Evolutionary conservation across 768 basidiomycete genomes (phyloP).

Genomic region (Lenzites betulinus): DNA sequence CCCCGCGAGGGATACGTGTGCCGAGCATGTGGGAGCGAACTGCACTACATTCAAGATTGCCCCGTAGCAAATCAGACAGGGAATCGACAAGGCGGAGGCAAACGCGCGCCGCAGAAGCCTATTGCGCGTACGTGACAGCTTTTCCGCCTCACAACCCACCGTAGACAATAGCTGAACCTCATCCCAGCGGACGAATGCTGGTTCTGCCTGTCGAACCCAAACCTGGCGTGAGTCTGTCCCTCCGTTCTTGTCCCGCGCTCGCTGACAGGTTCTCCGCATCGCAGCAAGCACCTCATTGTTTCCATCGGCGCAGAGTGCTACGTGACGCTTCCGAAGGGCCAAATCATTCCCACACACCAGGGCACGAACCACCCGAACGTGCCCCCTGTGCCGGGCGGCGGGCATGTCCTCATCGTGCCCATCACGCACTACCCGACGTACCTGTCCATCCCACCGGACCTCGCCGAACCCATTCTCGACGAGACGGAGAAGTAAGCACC

Average conservation of each 20-base stretch:
- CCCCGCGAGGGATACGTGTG: slow-evolving; percentile 88
- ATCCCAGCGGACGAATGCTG: slow-evolving; percentile 87
- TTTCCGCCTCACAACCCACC: slow-evolving; percentile 8
- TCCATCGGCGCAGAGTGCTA: slow-evolving; percentile 94
- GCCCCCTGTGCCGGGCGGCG: slow-evolving; percentile 82
- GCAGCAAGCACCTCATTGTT: slow-evolving; percentile 92
- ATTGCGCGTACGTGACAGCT: slow-evolving; percentile 63
- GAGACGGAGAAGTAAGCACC: slow-evolving; percentile 77
- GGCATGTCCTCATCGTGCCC: slow-evolving; percentile 92
- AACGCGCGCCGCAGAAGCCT: slow-evolving; percentile 67
- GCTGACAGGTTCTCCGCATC: slow-evolving; percentile 9
- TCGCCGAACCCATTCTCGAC: slow-evolving; percentile 69
- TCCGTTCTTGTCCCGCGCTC: neutral
- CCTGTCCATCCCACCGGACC: slow-evolving; percentile 75
- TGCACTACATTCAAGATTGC: slow-evolving; percentile 89
- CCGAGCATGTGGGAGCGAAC: slow-evolving; percentile 85
- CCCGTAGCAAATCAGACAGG: slow-evolving; percentile 60
- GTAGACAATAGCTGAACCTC: neutral
- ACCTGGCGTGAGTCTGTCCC: slow-evolving; percentile 63
- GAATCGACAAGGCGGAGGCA: slow-evolving; percentile 41
- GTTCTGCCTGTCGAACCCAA: slow-evolving; percentile 97
- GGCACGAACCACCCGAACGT: slow-evolving; percentile 42
- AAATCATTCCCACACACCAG: slow-evolving; percentile 82
- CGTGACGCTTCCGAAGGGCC: slow-evolving; percentile 94
- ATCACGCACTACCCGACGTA: slow-evolving; percentile 94